phyloP scores from a whole-genome alignment of 2,329 filamentous ascomycete genomes.

The Claviceps cyperi region DNA sequence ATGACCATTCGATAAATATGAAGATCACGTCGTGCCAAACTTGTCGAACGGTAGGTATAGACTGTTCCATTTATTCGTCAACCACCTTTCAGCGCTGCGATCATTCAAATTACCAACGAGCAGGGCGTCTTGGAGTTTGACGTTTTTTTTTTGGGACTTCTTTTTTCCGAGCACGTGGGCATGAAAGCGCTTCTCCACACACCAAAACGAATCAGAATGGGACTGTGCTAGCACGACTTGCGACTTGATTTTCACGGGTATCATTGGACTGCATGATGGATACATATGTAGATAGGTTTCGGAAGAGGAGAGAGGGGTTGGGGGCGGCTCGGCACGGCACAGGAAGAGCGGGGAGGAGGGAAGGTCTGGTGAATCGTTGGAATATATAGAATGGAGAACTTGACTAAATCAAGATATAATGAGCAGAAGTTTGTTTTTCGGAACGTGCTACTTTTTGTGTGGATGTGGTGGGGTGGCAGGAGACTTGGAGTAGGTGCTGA shows the following conservation, averaged over 20 bases:
- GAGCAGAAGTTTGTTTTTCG: not conserved
- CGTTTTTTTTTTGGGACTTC: constrained; percentile 17
- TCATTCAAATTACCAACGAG: constrained; percentile 18
- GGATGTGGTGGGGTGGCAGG: no score
- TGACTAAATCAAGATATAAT: not conserved
- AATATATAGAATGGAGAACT: not conserved
- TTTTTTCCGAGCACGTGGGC: constrained; percentile 29
- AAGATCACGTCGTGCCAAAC: constrained; percentile 9
- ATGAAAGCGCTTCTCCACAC: constrained; percentile 34
- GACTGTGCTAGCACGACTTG: constrained; percentile 15
- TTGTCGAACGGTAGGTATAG: constrained; percentile 31
- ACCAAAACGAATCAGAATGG: constrained; percentile 18
- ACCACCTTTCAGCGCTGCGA: constrained; percentile 14
- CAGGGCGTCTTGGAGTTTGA: constrained; percentile 36
- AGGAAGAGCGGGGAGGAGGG: not conserved
- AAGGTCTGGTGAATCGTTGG: not conserved
- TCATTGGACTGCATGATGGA: not conserved
- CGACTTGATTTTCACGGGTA: constrained; percentile 8
- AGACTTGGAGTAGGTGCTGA: no score
- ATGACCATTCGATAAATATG: constrained; percentile 71
- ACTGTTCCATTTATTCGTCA: constrained; percentile 27
- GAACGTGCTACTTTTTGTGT: not conserved
- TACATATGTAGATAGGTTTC: no score
- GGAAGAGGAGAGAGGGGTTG: no score
- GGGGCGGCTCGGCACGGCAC: no score